phyloP scores from a whole-genome alignment of 2,329 filamentous ascomycete species.

The Fusarium poae region DNA sequence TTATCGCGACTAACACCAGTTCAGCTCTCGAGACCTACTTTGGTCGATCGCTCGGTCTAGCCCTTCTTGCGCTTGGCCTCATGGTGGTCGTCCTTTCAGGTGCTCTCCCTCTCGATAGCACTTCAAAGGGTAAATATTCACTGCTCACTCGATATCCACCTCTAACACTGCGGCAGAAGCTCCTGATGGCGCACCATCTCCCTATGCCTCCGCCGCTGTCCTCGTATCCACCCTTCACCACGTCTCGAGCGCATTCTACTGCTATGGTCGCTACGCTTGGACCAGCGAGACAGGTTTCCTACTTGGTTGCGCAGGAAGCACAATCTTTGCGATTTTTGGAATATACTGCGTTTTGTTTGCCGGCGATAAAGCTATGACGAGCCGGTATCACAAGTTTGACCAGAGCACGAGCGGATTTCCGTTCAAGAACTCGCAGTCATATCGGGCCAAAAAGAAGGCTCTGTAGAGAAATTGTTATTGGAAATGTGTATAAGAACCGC shows the following conservation, averaged over 20 bases:
- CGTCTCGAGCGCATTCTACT: conserved; percentile 70
- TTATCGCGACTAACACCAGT: conserved; percentile 27
- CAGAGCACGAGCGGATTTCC: conserved; percentile 58
- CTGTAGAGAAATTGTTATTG: conserved; percentile 35
- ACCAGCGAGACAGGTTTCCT: conserved; percentile 69
- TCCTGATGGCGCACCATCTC: conserved; percentile 62
- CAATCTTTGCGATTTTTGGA: conserved; percentile 69
- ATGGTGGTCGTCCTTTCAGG: conserved; percentile 78
- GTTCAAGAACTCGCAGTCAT: conserved; percentile 56
- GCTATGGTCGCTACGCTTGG: conserved; percentile 75
- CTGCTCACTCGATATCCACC: too few species aligned
- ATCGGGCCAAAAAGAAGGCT: conserved; percentile 56
- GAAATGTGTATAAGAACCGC: not conserved
- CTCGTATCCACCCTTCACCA: conserved; percentile 77
- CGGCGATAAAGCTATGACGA: conserved; percentile 55
- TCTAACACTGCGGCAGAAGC: conserved; percentile 24
- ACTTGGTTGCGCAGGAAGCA: conserved; percentile 70
- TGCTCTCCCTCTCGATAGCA: conserved; percentile 73
- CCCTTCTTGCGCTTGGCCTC: conserved; percentile 73
- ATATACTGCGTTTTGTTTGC: conserved; percentile 55
- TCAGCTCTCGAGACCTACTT: conserved; percentile 78
- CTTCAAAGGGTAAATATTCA: conserved; percentile 54
- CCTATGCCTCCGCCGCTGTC: conserved; percentile 75
- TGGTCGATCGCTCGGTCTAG: conserved; percentile 76
- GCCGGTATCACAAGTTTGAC: conserved; percentile 55